Evolutionary conservation across 169 alveolate species (phyloP).

Genomic region (Neospora caninum): DNA sequence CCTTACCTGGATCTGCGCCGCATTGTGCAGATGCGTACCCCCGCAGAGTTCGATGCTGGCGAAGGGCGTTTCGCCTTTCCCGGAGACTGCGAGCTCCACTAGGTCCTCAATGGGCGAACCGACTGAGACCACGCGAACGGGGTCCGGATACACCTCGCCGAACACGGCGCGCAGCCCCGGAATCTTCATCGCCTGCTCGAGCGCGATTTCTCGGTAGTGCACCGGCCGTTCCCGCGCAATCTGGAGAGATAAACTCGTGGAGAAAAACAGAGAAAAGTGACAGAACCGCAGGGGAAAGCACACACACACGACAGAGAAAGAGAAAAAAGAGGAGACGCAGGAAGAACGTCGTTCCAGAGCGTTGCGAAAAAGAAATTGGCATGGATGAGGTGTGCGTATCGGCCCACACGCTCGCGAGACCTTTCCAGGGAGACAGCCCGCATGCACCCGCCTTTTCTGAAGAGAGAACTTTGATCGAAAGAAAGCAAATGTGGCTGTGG

Average conservation of each 20-base stretch:
- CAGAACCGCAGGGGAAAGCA: not conserved
- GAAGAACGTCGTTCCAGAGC: no score
- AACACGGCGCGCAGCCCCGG: conserved; percentile 83
- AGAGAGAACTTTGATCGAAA: no score
- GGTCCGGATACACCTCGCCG: conserved; percentile 93
- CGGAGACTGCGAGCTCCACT: conserved; percentile 43
- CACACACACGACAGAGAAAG: not conserved
- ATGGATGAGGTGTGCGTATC: no score
- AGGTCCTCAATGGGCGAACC: conserved; percentile 78
- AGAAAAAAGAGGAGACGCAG: no score
- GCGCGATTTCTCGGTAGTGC: conserved; percentile 59
- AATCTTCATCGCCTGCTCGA: conserved; percentile 71
- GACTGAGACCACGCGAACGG: conserved; percentile 91
- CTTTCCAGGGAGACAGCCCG: no score
- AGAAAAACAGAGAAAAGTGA: conserved; percentile 15
- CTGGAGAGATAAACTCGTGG: not conserved
- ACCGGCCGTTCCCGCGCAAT: conserved; percentile 64
- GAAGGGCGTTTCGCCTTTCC: conserved; percentile 58
- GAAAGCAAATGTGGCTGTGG: no score
- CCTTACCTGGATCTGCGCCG: conserved; percentile 76
- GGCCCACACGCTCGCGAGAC: no score
- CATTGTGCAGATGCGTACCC: conserved; percentile 90
- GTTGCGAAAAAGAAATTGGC: no score
- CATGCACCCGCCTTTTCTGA: no score
- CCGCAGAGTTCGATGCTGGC: conserved; percentile 91